These are phyloP conservation scores for Mycena galopus DNA, from an alignment of 768 basidiomycete genomes.

Conservation along the genomic window DNA sequence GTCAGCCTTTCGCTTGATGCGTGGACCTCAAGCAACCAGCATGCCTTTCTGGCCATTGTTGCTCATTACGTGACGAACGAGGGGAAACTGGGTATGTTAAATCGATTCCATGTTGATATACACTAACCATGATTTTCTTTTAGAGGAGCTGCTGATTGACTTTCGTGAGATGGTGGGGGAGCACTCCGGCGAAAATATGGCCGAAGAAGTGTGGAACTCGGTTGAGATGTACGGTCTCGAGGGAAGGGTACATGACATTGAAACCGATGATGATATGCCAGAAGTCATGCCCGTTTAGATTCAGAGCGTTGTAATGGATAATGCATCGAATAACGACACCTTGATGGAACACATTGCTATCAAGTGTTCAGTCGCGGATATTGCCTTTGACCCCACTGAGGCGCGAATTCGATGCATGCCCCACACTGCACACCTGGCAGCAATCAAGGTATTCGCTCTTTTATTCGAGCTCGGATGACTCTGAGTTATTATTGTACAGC, in stretches of 20 bases:
- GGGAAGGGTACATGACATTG: background rate
- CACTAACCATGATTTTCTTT: background rate
- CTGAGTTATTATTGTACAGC: constrained; percentile 30
- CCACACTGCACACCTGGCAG: background rate
- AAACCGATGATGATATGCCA: too few species aligned
- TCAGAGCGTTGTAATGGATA: background rate
- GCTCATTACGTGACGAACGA: background rate
- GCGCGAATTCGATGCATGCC: background rate
- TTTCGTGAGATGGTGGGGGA: background rate
- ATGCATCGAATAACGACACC: background rate
- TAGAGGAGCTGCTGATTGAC: background rate
- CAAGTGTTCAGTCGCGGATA: background rate
- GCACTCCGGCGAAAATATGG: background rate
- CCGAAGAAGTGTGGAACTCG: background rate
- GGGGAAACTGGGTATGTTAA: background rate
- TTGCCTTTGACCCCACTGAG: background rate
- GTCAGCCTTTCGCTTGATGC: background rate
- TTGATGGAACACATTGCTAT: background rate
- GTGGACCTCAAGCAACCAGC: background rate
- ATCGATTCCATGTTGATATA: background rate
- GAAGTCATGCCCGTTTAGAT: background rate
- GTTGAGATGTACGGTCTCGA: background rate
- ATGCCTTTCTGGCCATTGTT: background rate
- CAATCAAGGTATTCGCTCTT: background rate
- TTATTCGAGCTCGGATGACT: background rate